Evolutionary conservation across 495 filamentous ascomycete species (phyloP), one percentile per base, ranked within the genome.

Genomic region (Xylaria grammica): DNA sequence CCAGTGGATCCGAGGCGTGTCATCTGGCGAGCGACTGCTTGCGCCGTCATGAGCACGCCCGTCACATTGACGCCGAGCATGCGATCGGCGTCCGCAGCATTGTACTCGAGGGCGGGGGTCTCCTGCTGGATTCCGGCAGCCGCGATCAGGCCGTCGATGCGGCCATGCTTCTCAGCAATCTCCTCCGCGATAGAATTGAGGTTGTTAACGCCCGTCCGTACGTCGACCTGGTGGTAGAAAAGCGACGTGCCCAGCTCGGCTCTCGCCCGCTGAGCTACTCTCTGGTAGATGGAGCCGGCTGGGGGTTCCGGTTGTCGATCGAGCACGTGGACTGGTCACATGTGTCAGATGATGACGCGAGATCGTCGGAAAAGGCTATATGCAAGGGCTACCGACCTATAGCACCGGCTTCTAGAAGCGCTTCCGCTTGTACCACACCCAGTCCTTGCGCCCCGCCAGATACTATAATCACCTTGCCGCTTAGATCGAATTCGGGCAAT

Each of bases 111-210:
- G 0, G 90, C 88, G 4, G 82, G 71, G 9, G 87, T 88, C 68
- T 92, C 87, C 71, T 93, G 89, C 74, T 93, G 89, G 69, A 92
- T 89, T 7, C 89, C 90, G 3, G 91, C 92, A 11, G 91, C 91
- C n/a, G 91, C 91, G 64, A 96, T 86, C 30, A 95, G 74, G 1
- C 92, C 92, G 70, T 95, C 91, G 15, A 95, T 78, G 22, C 90
- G 85, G 6, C 90, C 89, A 68, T 94, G 87, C 36, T 82, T 81
- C 34, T 86, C 81, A 24, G 85, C 90, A 52, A 97, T 96, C 13
- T 80, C 81, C 63, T 83, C 80, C 48, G 96, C 79, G 30, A 90
- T 84, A 38, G 78, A 77, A 72, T 92, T 88, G 30, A 97, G 80
- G 7, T 83, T 76, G 22, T 83, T 78, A 24, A 89, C 88, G 72